A percentile compares a stretch with the other conserved stretches of the same genome.
Conservation (phyloP, 257 asterid genomes). For the Solanum commersonii region DNA sequence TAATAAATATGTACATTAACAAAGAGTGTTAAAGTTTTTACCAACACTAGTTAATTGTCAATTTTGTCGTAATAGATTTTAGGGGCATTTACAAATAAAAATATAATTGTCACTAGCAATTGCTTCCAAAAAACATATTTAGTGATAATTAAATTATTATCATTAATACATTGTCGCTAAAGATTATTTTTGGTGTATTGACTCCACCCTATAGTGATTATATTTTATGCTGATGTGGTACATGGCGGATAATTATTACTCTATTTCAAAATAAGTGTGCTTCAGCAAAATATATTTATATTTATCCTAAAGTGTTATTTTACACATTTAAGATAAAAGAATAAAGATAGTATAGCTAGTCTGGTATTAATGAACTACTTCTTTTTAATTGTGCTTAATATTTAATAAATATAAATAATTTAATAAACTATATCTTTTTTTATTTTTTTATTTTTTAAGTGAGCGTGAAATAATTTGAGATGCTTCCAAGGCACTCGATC, state of each 20-base stretch:
- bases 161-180: accelerated
- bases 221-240: neutral
- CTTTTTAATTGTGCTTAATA: neutral
- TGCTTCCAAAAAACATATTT: too few species aligned
- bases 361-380: too few species aligned
- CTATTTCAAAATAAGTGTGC: neutral
- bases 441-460: neutral
- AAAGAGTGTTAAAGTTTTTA: too few species aligned
- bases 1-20: too few species aligned
- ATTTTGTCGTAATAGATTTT: too few species aligned
- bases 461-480: neutral
- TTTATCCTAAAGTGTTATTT: neutral
- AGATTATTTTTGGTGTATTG: accelerated
- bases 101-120: too few species aligned
- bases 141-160: too few species aligned
- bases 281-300: neutral
- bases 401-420: neutral
- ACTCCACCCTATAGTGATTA: neutral
- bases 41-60: too few species aligned
- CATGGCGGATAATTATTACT: neutral
- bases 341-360: neutral
- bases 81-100: too few species aligned
- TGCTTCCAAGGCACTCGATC: slow-evolving; percentile 31
- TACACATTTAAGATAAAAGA: neutral
- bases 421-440: neutral